Percentiles rank a stretch among this genome's conserved stretches.
phyloP scores from a whole-genome alignment of 1,139 yeast species.

The Zygosaccharomyces pseudobailii region DNA sequence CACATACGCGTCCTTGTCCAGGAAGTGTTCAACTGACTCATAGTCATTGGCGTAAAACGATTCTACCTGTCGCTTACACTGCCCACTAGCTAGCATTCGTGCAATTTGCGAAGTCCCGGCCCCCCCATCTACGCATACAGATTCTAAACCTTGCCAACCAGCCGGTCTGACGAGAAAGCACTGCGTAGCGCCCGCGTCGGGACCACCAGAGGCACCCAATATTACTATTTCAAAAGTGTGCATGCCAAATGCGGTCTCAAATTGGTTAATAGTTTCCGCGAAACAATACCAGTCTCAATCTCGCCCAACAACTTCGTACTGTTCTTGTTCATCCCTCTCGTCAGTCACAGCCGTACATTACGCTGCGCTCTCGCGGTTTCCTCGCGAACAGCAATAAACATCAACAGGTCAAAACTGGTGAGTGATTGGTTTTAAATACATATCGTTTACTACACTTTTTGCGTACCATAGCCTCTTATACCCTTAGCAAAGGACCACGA shows the following conservation, averaged over 20 bases:
- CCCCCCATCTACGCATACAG: slow-evolving; percentile 76
- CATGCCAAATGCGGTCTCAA: neutral
- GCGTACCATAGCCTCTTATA: slow-evolving; percentile 86
- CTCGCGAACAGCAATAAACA: neutral
- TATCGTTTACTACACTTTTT: slow-evolving; percentile 34
- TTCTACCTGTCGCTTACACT: slow-evolving; percentile 1
- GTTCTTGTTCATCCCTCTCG: neutral
- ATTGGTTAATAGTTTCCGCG: neutral
- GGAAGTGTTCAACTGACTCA: slow-evolving; percentile 14
- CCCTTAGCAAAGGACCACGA: slow-evolving; percentile 90
- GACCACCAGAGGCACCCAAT: slow-evolving; percentile 78
- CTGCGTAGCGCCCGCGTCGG: slow-evolving; percentile 62
- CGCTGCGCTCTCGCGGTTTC: neutral
- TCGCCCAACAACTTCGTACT: neutral
- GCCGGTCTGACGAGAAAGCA: slow-evolving; percentile 61
- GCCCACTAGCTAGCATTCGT: slow-evolving; percentile 40
- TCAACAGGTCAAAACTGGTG: neutral
- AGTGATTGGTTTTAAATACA: neutral
- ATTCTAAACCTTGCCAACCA: slow-evolving; percentile 35
- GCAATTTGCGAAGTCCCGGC: slow-evolving; percentile 57
- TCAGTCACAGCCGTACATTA: neutral
- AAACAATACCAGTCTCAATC: neutral
- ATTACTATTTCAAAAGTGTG: slow-evolving; percentile 48
- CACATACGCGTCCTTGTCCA: slow-evolving; percentile 8
- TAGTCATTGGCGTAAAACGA: slow-evolving; percentile 18